Evolutionary conservation across 2,329 filamentous ascomycete species (phyloP), one percentile per base, ranked within the genome.

Genomic region (Aureobasidium musti): DNA sequence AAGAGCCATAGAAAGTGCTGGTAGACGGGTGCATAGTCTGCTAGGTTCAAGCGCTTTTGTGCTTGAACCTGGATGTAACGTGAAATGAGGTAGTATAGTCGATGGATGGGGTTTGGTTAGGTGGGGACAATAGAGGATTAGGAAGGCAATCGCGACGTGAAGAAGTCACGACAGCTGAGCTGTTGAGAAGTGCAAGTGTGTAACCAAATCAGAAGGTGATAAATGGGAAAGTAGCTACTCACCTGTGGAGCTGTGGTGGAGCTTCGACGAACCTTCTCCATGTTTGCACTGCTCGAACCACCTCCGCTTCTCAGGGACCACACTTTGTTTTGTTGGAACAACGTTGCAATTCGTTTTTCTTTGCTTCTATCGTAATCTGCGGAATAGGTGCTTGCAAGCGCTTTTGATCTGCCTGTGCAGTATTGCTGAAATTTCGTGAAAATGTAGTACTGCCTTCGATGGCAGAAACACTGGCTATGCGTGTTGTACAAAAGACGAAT

Each of bases 221-320:
- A 10, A 17, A 13, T 61, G 41, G 57, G 3, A 14, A 49, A 41
- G 41, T 26, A 61, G 57, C 23, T 35, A 19, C 41, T 23, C 5
- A 19, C 41, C 10, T 61, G 57, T 49, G 57, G 57, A 61, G 41
- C 33, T 26, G 10, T 35, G 21, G 53, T 41, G 53, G 53, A 41
- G 35, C 30, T 30, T 21, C 41, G 13, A 19, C 3, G n/a, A 63
- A 63, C 33, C 45, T 63, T 63, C 43, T 30, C 30, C 43, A 23
- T n/a, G 5, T 5, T 41, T n/a, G 21, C 21, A 28, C 28, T 61
- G 57, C 45, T 63, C 59, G 28, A 37, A 63, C 43, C 39, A 63
- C n/a, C 59, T 63, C 33, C 59, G 30, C 19, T 39, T 47, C n/a
- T 10, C 57, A 41, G 45, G 33, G 10, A 39, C 33, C 1, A 63